phyloP scores from a whole-genome alignment of 805 yeast species.

The Ogataea zsoltii region DNA sequence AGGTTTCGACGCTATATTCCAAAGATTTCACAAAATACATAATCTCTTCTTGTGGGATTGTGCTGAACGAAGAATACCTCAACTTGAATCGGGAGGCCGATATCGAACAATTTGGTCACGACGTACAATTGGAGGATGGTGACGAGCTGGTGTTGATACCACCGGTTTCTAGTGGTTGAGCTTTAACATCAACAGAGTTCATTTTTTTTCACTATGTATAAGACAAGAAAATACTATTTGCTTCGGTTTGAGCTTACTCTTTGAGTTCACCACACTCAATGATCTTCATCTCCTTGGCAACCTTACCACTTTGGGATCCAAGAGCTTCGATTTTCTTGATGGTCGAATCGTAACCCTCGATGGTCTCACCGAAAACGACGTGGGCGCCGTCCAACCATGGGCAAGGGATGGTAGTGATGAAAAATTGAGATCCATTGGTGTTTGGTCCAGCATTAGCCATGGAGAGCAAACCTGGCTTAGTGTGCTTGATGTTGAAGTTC shows the following conservation, averaged over 20 bases:
- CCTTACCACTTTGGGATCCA: constrained; percentile 51
- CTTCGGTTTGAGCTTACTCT: constrained; percentile 15
- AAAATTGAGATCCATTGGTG: constrained; percentile 97
- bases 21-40: constrained; percentile 24
- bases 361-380: constrained; percentile 92
- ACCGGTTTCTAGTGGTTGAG: constrained; percentile 33
- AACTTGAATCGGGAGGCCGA: constrained; percentile 18
- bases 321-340: constrained; percentile 79
- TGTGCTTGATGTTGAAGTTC: constrained; percentile 72
- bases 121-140: constrained; percentile 11
- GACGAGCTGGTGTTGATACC: constrained; percentile 32
- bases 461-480: constrained; percentile 77
- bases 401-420: constrained; percentile 85
- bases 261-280: constrained; percentile 59
- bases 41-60: constrained; percentile 28
- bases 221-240: not conserved
- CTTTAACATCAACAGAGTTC: not conserved
- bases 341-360: constrained; percentile 78
- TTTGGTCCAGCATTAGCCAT: constrained; percentile 99
- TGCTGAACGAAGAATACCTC: constrained; percentile 30
- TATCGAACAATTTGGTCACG: constrained; percentile 6
- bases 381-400: constrained; percentile 94
- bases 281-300: constrained; percentile 49
- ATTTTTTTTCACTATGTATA: constrained; percentile 1
- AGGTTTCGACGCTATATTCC: constrained; percentile 14